Conservation (phyloP, 2,329 filamentous ascomycete genomes). For the Talaromyces amestolkiae region DNA sequence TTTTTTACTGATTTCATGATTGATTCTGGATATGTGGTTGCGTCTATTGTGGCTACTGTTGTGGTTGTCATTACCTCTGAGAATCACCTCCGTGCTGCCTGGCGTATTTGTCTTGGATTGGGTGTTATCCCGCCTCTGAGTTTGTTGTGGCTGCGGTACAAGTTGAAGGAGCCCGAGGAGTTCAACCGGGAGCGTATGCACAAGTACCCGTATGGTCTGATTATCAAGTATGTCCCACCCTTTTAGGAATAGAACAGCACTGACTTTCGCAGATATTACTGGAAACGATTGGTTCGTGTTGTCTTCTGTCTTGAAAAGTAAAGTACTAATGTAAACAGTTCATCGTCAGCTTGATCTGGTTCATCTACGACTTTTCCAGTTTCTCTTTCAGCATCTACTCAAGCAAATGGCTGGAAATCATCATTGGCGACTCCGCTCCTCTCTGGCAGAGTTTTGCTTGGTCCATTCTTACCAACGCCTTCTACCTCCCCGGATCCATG, state of each 20-base stretch:
- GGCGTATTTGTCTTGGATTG: conserved; percentile 77
- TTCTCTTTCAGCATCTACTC: conserved; percentile 88
- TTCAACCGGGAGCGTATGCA: conserved; percentile 70
- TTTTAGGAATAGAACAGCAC: conserved; percentile 12
- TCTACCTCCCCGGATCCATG: conserved; percentile 81
- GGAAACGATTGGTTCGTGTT: conserved; percentile 59
- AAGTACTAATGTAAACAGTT: conserved; percentile 29
- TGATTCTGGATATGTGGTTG: conserved; percentile 77
- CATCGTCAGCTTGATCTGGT: conserved; percentile 74
- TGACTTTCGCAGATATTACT: conserved; percentile 63
- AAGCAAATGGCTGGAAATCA: conserved; percentile 56
- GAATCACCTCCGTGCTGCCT: conserved; percentile 68
- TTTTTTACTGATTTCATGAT: conserved; percentile 88
- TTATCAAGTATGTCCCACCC: conserved; percentile 46
- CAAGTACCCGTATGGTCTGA: conserved; percentile 53
- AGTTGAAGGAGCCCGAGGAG: conserved; percentile 74
- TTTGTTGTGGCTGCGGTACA: conserved; percentile 68
- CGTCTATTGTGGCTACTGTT: conserved; percentile 72
- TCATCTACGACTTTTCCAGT: conserved; percentile 79
- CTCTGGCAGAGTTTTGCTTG: conserved; percentile 81
- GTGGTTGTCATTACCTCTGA: conserved; percentile 59
- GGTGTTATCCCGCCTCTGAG: conserved; percentile 74
- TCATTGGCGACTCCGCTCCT: conserved; percentile 60
- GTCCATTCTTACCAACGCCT: conserved; percentile 84
- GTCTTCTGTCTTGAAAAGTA: not conserved